A percentile compares a stretch with the other conserved stretches of the same genome.
Evolutionary conservation across 2,329 filamentous ascomycete genomes (phyloP).

Genomic region (Botrytis galanthina): DNA sequence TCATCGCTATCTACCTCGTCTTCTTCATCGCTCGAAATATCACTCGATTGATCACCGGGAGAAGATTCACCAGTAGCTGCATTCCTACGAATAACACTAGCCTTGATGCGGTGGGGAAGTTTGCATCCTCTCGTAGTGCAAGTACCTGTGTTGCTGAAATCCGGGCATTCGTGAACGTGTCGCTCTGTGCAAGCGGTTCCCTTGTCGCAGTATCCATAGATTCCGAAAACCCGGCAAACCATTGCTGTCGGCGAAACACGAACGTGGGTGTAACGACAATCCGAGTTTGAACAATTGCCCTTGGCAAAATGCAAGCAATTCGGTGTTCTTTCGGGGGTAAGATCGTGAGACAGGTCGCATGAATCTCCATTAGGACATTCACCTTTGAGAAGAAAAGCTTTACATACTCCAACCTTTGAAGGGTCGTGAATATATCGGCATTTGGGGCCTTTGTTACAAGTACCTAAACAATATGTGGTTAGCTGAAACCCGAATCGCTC

Average conservation of each 20-base stretch:
- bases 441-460: constrained; percentile 74
- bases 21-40: constrained; percentile 75
- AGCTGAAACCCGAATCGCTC: constrained; percentile 34
- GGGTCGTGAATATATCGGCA: constrained; percentile 85
- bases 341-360: constrained; percentile 89
- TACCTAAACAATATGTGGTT: constrained; percentile 57
- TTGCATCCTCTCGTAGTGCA: constrained; percentile 82
- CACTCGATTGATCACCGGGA: constrained; percentile 54
- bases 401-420: constrained; percentile 85
- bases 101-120: constrained; percentile 82
- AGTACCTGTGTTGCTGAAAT: constrained; percentile 85
- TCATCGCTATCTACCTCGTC: constrained; percentile 70
- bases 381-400: constrained; percentile 77
- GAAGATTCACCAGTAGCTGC: constrained; percentile 44
- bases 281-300: constrained; percentile 82
- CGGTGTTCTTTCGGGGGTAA: constrained; percentile 78
- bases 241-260: constrained; percentile 71
- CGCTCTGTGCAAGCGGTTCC: constrained; percentile 75
- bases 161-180: constrained; percentile 90
- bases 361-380: constrained; percentile 71
- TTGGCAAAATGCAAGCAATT: constrained; percentile 87
- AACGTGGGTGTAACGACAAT: constrained; percentile 85
- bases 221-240: constrained; percentile 82
- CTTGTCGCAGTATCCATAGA: constrained; percentile 83
- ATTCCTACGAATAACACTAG: constrained; percentile 71